A percentile compares a stretch with the other conserved stretches of the same genome.
phyloP scores from a whole-genome alignment of 441 rosid species.

The Bocquillonia castaneifolia region DNA sequence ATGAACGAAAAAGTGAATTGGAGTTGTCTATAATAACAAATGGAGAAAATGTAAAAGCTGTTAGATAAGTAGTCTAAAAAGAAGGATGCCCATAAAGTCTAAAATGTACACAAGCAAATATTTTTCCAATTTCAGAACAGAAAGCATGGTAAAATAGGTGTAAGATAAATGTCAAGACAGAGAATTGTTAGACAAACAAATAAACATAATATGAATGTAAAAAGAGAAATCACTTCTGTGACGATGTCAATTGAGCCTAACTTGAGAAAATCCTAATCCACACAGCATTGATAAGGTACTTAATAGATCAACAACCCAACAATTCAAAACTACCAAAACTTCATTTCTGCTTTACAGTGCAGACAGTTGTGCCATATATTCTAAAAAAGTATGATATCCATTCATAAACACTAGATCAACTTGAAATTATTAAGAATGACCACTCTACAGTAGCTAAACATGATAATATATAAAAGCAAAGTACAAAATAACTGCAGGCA shows the following conservation, averaged over 20 bases:
- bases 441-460: neutral
- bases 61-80: neutral
- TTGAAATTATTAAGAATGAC: neutral
- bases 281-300: neutral
- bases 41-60: neutral
- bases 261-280: neutral
- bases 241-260: neutral
- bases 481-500: neutral
- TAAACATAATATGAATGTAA: too few species aligned
- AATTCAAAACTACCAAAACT: neutral
- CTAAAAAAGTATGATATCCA: neutral
- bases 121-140: neutral
- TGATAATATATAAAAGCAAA: neutral
- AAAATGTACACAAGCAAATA: neutral
- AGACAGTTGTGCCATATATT: neutral
- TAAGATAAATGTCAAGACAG: neutral
- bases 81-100: neutral
- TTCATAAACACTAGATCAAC: neutral
- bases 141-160: neutral
- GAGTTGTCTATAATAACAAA: slow-evolving; percentile 3
- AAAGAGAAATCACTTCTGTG: neutral
- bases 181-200: neutral
- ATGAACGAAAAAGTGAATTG: slow-evolving; percentile 16
- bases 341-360: neutral
- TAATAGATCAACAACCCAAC: neutral